Base-by-base conservation (phyloP, 139 green algal species). In the Astrephomene gubernaculifera region DNA sequence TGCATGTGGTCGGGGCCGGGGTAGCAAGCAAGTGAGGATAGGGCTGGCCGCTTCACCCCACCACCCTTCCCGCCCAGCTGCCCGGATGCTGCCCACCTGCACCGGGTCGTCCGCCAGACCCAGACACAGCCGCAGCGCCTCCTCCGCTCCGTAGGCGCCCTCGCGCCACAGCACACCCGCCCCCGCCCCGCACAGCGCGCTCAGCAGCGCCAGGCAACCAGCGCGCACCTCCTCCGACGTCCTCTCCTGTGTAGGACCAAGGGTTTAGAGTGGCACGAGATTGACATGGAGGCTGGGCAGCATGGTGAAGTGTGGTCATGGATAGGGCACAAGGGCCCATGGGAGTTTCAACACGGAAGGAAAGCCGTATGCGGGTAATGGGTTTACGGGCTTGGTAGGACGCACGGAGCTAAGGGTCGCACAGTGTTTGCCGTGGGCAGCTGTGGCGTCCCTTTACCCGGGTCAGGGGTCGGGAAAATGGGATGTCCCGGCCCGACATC, bases 131-230 rank as follows among this genome's bases (percentile, higher is more conserved):
- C 85, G 81, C 64, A 91, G 69, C 10, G 82, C 87, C 33, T 94
- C 92, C 49, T 96, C 93, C 73, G 88, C 94, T 25, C 78, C 85
- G 39, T 74, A 83, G 12, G 88, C 87, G 43, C 64, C 85, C n/a
- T 87, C 85, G 5, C 89, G 75, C 95, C 95, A 97, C 43, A 97
- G 80, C 17, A 82, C 83, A 14, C 64, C 86, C 33, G 90, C 93
- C 4, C 92, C 94, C 17, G 82, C 89, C 6, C 73, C 57, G 21
- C 89, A 91, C 39, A 97, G 39, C 9, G 93, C 91, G 21, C 52
- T 80, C 80, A 87, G 85, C 86, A 89, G 80, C 68, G 22, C 68
- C 70, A 70, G 76, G 35, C 41, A 81, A 25, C 54, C 75, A 31
- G 44, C 60, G 21, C 67, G 64, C 2, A 84, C 52, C 45, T 83